phyloP scores from a whole-genome alignment of 139 green algal genomes.

The Zygnema circumcarinatum region DNA sequence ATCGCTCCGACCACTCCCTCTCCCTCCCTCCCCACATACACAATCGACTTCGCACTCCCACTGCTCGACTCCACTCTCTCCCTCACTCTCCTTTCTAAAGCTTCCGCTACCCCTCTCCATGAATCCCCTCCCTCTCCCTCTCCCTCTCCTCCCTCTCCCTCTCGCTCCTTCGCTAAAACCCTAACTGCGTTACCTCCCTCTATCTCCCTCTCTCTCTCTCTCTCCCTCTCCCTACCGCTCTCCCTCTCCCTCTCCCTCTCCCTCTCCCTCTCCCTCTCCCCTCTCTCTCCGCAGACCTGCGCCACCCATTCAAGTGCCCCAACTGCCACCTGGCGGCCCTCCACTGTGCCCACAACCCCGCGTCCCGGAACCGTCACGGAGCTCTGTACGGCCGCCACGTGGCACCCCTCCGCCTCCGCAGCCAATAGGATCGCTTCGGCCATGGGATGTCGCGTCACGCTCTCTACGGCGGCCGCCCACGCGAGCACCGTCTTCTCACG shows the following conservation, averaged over 20 bases:
- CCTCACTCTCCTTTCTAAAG: too few species aligned
- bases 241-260: slow-evolving; percentile 24
- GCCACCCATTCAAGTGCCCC: slow-evolving; percentile 76
- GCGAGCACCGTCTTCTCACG: slow-evolving; percentile 62
- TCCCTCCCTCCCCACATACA: too few species aligned
- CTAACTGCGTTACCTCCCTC: background rate
- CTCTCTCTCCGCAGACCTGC: slow-evolving; percentile 47
- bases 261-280: slow-evolving; percentile 25
- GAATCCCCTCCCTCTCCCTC: too few species aligned
- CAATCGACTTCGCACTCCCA: slow-evolving; percentile 44
- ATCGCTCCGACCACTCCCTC: too few species aligned
- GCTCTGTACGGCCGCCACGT: slow-evolving; percentile 23
- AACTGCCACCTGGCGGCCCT: slow-evolving; percentile 67
- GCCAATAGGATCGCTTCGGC: slow-evolving; percentile 76
- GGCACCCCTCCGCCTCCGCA: slow-evolving; percentile 29
- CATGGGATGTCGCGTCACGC: slow-evolving; percentile 80
- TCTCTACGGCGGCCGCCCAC: slow-evolving; percentile 80
- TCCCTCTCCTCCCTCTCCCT: too few species aligned
- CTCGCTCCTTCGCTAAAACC: too few species aligned
- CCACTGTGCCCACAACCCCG: slow-evolving; percentile 68
- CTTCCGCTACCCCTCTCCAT: too few species aligned
- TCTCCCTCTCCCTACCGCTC: slow-evolving; percentile 15
- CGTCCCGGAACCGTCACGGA: slow-evolving; percentile 70
- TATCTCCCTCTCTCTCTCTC: slow-evolving; percentile 6
- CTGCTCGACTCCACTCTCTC: too few species aligned